phyloP scores from a whole-genome alignment of 2,329 filamentous ascomycete genomes.

The Alternaria burnsii region DNA sequence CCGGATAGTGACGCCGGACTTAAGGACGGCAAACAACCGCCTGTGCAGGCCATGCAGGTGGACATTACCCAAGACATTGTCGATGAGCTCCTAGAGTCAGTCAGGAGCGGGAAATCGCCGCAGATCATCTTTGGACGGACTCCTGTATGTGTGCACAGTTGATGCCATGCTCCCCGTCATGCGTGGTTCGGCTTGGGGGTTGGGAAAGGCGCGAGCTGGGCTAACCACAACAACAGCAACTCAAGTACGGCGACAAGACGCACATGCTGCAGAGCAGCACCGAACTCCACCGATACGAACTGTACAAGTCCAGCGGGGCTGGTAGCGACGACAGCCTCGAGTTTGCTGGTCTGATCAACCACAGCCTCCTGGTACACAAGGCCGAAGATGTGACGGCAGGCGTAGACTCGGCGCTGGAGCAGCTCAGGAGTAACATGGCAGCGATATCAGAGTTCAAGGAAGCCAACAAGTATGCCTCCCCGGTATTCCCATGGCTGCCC shows the following conservation, averaged over 20 bases:
- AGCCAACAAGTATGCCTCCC: constrained; percentile 62
- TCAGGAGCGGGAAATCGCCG: constrained; percentile 47
- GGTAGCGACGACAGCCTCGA: constrained; percentile 52
- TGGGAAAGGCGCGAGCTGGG: constrained; percentile 30
- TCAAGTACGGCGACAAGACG: constrained; percentile 66
- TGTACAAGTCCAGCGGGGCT: constrained; percentile 60
- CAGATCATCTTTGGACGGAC: constrained; percentile 51
- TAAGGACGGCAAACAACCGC: constrained; percentile 39
- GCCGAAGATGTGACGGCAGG: constrained; percentile 63
- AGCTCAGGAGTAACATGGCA: constrained; percentile 66
- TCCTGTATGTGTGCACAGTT: constrained; percentile 48
- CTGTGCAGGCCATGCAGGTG: constrained; percentile 53
- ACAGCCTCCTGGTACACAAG: constrained; percentile 64
- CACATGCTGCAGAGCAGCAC: constrained; percentile 63
- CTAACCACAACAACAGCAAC: constrained; percentile 55
- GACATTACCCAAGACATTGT: constrained; percentile 53
- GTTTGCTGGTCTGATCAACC: constrained; percentile 66
- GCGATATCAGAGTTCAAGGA: constrained; percentile 68
- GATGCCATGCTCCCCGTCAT: constrained; percentile 18
- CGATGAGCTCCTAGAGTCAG: constrained; percentile 53
- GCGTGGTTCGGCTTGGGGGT: constrained; percentile 14
- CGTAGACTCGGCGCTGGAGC: constrained; percentile 67
- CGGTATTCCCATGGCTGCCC: constrained; percentile 37
- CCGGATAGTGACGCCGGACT: constrained; percentile 49
- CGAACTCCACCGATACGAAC: constrained; percentile 65